A percentile compares a stretch with the other conserved stretches of the same genome.
phyloP scores from a whole-genome alignment of 345 rosid genomes.

The Eutrema yunnanense region DNA sequence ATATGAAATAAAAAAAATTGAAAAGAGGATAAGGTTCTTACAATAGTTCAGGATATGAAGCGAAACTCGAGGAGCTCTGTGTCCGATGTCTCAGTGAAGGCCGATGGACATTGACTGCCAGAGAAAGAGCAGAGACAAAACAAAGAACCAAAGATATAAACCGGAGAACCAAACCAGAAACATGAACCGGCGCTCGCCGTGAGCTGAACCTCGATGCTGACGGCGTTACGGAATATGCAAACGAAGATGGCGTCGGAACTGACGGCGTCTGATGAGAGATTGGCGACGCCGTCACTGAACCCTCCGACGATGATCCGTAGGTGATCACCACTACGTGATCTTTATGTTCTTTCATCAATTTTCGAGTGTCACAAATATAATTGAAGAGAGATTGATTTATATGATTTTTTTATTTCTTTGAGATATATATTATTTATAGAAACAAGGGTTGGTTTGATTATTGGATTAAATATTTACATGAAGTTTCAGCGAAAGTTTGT shows the following conservation, averaged over 20 bases:
- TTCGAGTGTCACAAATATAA: neutral
- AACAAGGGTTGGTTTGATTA: neutral
- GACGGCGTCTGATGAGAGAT: conserved; percentile 16
- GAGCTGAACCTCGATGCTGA: conserved; percentile 25
- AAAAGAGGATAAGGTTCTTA: conserved; percentile 34
- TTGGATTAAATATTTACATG: neutral
- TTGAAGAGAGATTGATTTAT: neutral
- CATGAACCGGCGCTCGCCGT: conserved; percentile 31
- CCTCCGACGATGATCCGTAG: conserved; percentile 30
- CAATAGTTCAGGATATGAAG: conserved; percentile 44
- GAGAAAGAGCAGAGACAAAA: conserved; percentile 56
- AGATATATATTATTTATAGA: neutral
- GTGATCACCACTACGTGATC: conserved; percentile 27
- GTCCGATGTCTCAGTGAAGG: conserved; percentile 26
- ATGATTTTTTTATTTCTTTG: neutral
- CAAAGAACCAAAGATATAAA: conserved; percentile 45
- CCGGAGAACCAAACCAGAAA: conserved; percentile 40
- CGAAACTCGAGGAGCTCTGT: conserved; percentile 40
- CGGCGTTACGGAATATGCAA: conserved; percentile 46
- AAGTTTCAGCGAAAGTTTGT: conserved; percentile 23
- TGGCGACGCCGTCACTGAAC: conserved; percentile 38
- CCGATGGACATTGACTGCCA: conserved; percentile 35
- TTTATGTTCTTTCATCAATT: conserved; percentile 22
- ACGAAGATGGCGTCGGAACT: conserved; percentile 56
- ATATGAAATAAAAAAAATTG: neutral